Evolutionary conservation across 1,139 yeast species (phyloP).

Genomic region (Pichia sp.): DNA sequence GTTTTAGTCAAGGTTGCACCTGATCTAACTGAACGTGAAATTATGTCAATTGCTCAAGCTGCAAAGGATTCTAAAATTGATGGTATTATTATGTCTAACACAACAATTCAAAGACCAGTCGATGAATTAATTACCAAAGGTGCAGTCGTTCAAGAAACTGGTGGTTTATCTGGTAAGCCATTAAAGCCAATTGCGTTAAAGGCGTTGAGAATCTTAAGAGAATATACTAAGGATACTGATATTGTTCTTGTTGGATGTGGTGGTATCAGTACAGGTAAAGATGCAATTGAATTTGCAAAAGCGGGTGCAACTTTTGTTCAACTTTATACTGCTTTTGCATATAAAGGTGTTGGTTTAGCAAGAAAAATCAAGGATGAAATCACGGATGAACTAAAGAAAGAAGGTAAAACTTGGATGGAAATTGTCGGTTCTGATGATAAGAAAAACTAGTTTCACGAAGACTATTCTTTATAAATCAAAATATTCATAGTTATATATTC

Average conservation of each 20-base stretch:
- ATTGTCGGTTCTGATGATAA: slow-evolving; percentile 54
- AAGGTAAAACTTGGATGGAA: slow-evolving; percentile 80
- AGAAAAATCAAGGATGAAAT: slow-evolving; percentile 73
- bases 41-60: slow-evolving; percentile 74
- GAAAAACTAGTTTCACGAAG: background rate
- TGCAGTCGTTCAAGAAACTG: slow-evolving; percentile 49
- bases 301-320: slow-evolving; percentile 92
- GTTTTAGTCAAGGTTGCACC: slow-evolving; percentile 90
- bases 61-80: slow-evolving; percentile 75
- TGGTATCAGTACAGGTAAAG: slow-evolving; percentile 78
- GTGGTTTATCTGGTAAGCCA: slow-evolving; percentile 93
- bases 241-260: slow-evolving; percentile 89
- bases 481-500: background rate
- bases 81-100: slow-evolving; percentile 88
- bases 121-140: slow-evolving; percentile 44
- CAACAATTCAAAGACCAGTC: slow-evolving; percentile 76
- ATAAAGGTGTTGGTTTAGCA: slow-evolving; percentile 87
- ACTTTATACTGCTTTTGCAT: slow-evolving; percentile 84
- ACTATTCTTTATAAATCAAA: background rate
- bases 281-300: slow-evolving; percentile 83
- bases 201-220: slow-evolving; percentile 64
- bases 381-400: slow-evolving; percentile 54
- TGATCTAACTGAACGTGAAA: slow-evolving; percentile 75
- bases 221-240: slow-evolving; percentile 64
- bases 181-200: slow-evolving; percentile 70